Evolutionary conservation across 495 filamentous ascomycete genomes (phyloP), one percentile per base, ranked within the genome.

Genomic region (Parathielavia appendiculata): DNA sequence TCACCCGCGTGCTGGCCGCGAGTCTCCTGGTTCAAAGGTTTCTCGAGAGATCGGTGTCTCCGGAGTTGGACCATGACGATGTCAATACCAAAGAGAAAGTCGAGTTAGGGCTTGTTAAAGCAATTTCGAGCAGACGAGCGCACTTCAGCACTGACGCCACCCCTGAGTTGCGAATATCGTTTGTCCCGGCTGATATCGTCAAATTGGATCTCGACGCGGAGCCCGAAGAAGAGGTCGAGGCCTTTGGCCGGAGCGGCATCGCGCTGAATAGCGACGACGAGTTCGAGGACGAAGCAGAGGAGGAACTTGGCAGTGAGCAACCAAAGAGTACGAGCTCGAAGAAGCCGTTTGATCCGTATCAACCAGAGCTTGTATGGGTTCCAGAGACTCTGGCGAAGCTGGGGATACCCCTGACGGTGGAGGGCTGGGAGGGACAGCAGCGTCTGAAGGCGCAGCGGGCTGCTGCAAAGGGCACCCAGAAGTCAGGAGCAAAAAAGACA

Each of bases 1-100:
- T 95, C 53, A 88, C 96, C 45, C 81, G 85, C 30, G 86, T 87
- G 39, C 71, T 98, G 26, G 89, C 91, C 0, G 89, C 91, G 17
- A 86, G 87, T 35, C 72, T 96, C 8, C 70, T 97, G 44, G 79
- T 86, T 0, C 80, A 84, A 47, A 79, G 81, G 58, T 75, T 96
- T 26, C 76, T 83, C 13, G 48, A 67, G 17, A 71, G 67, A n/a
- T 67, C 66, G 22, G 49, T 57, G 10, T 45, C 63, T n/a, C 35
- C 57, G 20, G 61, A 59, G 4, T 44, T 34, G 2, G 50, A 66
- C 6, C 65, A 69, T 26, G 64, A 72, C 0, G 77, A 79, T 38
- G 63, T 75, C 40, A 60, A 82, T 16, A 71, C 78, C 34, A 63
- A 64, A 16, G 65, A 73, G 36, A 68, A 73, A 32, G 67, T 73